These are phyloP conservation scores for Triangularia setosa DNA, from an alignment of 2,329 filamentous ascomycete species.

Conservation along the genomic window DNA sequence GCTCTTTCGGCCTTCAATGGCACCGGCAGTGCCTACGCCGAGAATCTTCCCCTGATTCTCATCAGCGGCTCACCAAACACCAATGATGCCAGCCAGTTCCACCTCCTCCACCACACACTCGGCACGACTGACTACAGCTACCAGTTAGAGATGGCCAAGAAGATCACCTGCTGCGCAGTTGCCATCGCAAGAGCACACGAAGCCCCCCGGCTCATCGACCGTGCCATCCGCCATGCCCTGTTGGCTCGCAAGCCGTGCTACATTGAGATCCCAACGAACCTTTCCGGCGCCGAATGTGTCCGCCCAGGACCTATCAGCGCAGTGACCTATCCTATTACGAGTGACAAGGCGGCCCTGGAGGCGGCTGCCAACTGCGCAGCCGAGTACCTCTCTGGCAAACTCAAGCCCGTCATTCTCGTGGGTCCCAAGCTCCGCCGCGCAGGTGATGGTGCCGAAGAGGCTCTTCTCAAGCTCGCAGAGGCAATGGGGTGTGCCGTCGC, in stretches of 20 bases:
- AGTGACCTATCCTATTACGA: slow-evolving; percentile 23
- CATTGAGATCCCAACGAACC: slow-evolving; percentile 30
- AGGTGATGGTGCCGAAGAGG: slow-evolving; percentile 18
- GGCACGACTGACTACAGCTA: slow-evolving; percentile 29
- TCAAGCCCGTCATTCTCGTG: slow-evolving; percentile 28
- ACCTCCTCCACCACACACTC: slow-evolving; percentile 30
- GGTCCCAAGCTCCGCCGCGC: slow-evolving; percentile 26
- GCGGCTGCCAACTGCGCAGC: slow-evolving; percentile 25
- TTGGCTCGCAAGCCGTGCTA: slow-evolving; percentile 27
- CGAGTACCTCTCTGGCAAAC: slow-evolving; percentile 26
- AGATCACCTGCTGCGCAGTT: slow-evolving; percentile 31
- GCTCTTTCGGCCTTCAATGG: slow-evolving; percentile 29
- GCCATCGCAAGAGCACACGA: slow-evolving; percentile 27
- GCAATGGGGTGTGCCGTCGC: slow-evolving; percentile 29
- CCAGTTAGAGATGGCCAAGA: slow-evolving; percentile 31
- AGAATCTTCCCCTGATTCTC: slow-evolving; percentile 29
- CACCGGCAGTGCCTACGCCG: slow-evolving; percentile 28
- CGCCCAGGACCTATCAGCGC: slow-evolving; percentile 28
- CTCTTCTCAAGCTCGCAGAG: slow-evolving; percentile 26
- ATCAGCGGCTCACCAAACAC: slow-evolving; percentile 28
- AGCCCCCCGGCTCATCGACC: slow-evolving; percentile 28
- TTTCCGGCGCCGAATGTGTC: slow-evolving; percentile 27
- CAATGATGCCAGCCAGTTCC: slow-evolving; percentile 27
- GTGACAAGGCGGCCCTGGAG: slow-evolving; percentile 22
- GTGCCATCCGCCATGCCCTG: slow-evolving; percentile 26